phyloP scores from a whole-genome alignment of 164 flowering plant species.

The Stephania yunnanensis region DNA sequence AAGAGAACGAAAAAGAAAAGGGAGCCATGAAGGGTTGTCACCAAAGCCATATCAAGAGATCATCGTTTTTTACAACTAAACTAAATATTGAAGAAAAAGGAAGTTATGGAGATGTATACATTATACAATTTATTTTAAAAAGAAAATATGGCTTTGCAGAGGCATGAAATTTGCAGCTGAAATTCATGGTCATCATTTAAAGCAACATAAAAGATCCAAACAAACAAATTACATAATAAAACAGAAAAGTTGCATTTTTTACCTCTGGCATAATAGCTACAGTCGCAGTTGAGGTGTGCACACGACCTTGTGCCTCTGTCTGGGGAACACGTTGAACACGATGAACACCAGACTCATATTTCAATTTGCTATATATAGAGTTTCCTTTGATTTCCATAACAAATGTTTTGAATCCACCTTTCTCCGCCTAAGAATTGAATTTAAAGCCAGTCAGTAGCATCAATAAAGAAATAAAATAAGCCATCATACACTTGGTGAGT shows the following conservation, averaged over 20 bases:
- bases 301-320: conserved; percentile 98
- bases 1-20: no score
- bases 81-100: no score
- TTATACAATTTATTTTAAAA: no score
- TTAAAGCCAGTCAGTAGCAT: conserved; percentile 11
- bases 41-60: no score
- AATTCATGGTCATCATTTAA: no score
- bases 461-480: not conserved
- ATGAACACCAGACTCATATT: conserved; percentile 97
- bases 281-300: conserved; percentile 98
- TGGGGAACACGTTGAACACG: conserved; percentile 95
- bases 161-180: no score
- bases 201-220: not conserved
- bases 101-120: no score
- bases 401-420: conserved; percentile 81
- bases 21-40: no score
- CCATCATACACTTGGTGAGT: conserved; percentile 4
- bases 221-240: not conserved
- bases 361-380: conserved; percentile 87
- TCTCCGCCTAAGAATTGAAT: conserved; percentile 49
- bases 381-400: conserved; percentile 93
- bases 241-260: conserved; percentile 3
- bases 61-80: no score
- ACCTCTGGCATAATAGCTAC: conserved; percentile 99
- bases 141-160: no score